phyloP scores from a whole-genome alignment of 2,329 filamentous ascomycete species.

The Ophiostoma sp. region DNA sequence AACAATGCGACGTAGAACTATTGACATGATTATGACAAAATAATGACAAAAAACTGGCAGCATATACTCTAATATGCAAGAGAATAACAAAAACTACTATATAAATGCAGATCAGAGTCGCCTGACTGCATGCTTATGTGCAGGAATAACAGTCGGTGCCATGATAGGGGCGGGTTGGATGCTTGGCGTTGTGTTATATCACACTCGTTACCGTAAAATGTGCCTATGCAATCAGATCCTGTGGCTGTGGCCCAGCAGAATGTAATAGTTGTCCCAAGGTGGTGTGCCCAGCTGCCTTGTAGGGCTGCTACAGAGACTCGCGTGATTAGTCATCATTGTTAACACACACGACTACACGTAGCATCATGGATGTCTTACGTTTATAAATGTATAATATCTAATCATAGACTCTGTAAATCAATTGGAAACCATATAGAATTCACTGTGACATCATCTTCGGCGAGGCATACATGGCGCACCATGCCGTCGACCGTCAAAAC shows the following conservation, averaged over 20 bases:
- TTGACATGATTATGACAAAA: too few relatives aligned
- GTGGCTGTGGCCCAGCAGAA: too few relatives aligned
- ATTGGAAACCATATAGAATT: not conserved
- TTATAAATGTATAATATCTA: not conserved
- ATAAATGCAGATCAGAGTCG: not conserved
- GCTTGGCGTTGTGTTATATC: too few relatives aligned
- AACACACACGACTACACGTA: not conserved
- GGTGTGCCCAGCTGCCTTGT: conserved; percentile 1
- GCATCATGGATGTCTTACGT: not conserved
- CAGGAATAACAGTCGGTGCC: not conserved
- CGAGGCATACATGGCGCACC: not conserved
- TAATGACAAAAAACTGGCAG: too few relatives aligned
- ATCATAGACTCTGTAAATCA: not conserved
- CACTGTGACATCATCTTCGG: not conserved
- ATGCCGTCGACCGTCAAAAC: not conserved
- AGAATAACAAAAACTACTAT: too few relatives aligned
- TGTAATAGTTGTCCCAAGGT: not conserved
- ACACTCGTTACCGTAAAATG: too few relatives aligned
- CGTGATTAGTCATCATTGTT: not conserved
- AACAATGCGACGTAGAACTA: not conserved
- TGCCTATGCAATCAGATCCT: too few relatives aligned
- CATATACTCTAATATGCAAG: too few relatives aligned
- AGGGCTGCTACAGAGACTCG: not conserved
- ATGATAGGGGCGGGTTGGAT: too few relatives aligned
- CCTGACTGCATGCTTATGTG: not conserved